These are phyloP conservation scores for Xerocomellus chrysenteron DNA, from an alignment of 768 basidiomycete species.

Conservation along the genomic window DNA sequence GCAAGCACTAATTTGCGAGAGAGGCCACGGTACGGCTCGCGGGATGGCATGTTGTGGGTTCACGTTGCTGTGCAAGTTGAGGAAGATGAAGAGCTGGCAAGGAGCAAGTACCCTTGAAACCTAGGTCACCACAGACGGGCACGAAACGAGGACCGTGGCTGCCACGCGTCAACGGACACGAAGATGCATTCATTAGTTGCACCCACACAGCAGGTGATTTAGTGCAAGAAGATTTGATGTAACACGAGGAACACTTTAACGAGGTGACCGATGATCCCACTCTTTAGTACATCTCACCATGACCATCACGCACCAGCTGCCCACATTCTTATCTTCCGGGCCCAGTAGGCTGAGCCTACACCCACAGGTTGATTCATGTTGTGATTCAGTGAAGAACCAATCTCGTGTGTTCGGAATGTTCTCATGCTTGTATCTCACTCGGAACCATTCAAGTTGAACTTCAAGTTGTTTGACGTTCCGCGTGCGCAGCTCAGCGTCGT, in stretches of 20 bases:
- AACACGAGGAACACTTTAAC: neutral
- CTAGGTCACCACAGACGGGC: neutral
- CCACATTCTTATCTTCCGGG: neutral
- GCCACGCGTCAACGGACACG: slow-evolving; percentile 2
- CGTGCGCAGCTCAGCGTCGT: slow-evolving; percentile 68
- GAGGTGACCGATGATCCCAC: neutral
- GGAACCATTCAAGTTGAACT: too few relatives aligned
- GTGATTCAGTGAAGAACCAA: too few relatives aligned
- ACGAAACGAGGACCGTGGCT: neutral
- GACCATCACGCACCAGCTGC: neutral
- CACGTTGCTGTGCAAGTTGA: neutral
- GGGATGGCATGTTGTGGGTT: slow-evolving; percentile 23
- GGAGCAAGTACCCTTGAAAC: neutral
- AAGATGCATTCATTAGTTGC: neutral
- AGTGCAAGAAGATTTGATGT: neutral
- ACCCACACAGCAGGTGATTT: neutral
- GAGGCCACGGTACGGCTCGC: slow-evolving; percentile 35
- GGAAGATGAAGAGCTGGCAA: neutral
- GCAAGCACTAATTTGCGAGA: slow-evolving; percentile 41
- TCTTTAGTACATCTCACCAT: neutral
- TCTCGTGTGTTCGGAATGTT: neutral
- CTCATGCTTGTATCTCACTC: neutral
- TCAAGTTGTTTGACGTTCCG: slow-evolving; percentile 51
- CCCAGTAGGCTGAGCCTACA: neutral
- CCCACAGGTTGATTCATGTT: neutral